Evolutionary conservation across 2,329 filamentous ascomycete genomes (phyloP).

Genomic region (Trichoderma oligosporum): DNA sequence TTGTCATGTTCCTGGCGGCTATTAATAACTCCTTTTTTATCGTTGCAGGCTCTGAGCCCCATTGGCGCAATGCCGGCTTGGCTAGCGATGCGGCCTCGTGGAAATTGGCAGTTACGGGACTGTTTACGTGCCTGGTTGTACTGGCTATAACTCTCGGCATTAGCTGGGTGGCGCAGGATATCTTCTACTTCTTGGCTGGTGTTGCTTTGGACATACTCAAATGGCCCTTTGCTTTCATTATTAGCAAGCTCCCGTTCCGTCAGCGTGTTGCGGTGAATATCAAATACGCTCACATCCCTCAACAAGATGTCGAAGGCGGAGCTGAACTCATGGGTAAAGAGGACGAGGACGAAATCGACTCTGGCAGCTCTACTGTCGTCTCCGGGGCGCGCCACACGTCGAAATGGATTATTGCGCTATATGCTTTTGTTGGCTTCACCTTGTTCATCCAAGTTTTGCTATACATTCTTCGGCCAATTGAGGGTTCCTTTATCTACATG

Average conservation of each 20-base stretch:
- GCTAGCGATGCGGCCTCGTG: constrained; percentile 31
- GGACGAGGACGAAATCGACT: constrained; percentile 13
- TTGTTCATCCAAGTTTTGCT: constrained; percentile 26
- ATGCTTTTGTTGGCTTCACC: constrained; percentile 16
- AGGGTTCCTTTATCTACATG: constrained; percentile 32
- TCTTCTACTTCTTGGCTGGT: constrained; percentile 22
- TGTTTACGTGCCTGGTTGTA: constrained; percentile 26
- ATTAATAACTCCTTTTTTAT: constrained; percentile 28
- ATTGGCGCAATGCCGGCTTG: constrained; percentile 33
- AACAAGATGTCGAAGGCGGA: constrained; percentile 26
- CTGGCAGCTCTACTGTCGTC: constrained; percentile 3
- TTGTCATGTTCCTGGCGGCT: constrained; percentile 19
- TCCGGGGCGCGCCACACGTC: constrained; percentile 6
- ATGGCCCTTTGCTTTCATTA: constrained; percentile 24
- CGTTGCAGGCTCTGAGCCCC: constrained; percentile 32
- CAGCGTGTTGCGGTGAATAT: background rate
- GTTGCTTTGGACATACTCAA: constrained; percentile 27
- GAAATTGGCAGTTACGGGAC: constrained; percentile 30
- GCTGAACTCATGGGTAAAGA: constrained; percentile 20
- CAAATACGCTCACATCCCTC: constrained; percentile 26
- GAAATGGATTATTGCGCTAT: constrained; percentile 11
- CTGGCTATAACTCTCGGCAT: constrained; percentile 21
- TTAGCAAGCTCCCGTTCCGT: constrained; percentile 16
- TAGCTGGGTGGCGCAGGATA: constrained; percentile 29
- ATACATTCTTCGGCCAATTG: constrained; percentile 26